A percentile compares a stretch with the other conserved stretches of the same genome.
phyloP scores from a whole-genome alignment of 73 alveolate species.

The Stentor coeruleus region DNA sequence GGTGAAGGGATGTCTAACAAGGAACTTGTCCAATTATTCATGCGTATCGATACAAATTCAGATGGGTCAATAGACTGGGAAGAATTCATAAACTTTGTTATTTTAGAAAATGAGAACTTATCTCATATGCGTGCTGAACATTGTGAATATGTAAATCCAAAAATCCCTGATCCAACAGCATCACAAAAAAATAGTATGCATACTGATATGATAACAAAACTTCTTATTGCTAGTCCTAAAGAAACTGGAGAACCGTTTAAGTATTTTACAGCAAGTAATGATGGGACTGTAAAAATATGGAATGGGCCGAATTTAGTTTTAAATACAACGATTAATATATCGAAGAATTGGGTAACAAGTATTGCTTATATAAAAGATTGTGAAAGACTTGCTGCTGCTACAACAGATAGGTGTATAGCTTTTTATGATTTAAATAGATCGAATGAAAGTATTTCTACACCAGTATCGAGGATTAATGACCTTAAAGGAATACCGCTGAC shows the following conservation, averaged over 20 bases:
- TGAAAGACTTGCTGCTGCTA: slow-evolving; percentile 64
- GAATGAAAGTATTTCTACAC: slow-evolving; percentile 36
- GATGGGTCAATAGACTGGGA: slow-evolving; percentile 72
- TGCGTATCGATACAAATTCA: slow-evolving; percentile 75
- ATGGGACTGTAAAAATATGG: slow-evolving; percentile 69
- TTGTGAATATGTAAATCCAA: slow-evolving; percentile 57
- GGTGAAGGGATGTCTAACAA: slow-evolving; percentile 59
- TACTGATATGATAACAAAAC: slow-evolving; percentile 58
- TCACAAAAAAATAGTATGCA: slow-evolving; percentile 44
- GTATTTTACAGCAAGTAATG: slow-evolving; percentile 37
- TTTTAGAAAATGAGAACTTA: slow-evolving; percentile 62
- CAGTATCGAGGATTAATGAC: slow-evolving; percentile 54
- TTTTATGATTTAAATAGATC: slow-evolving; percentile 55
- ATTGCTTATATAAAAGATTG: slow-evolving; percentile 45
- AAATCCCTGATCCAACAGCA: slow-evolving; percentile 67
- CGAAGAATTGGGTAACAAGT: slow-evolving; percentile 59
- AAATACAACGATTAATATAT: slow-evolving; percentile 42
- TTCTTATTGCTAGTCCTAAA: slow-evolving; percentile 40
- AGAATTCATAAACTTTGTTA: slow-evolving; percentile 71
- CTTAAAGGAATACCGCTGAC: slow-evolving; percentile 62
- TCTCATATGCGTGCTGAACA: slow-evolving; percentile 66
- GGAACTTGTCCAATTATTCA: slow-evolving; percentile 56
- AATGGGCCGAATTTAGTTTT: slow-evolving; percentile 35
- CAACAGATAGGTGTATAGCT: slow-evolving; percentile 49
- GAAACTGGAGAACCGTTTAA: slow-evolving; percentile 27